A percentile compares a stretch with the other conserved stretches of the same genome.
Evolutionary conservation across 257 asterid species (phyloP).

Genomic region (Solanum pinnatisectum): DNA sequence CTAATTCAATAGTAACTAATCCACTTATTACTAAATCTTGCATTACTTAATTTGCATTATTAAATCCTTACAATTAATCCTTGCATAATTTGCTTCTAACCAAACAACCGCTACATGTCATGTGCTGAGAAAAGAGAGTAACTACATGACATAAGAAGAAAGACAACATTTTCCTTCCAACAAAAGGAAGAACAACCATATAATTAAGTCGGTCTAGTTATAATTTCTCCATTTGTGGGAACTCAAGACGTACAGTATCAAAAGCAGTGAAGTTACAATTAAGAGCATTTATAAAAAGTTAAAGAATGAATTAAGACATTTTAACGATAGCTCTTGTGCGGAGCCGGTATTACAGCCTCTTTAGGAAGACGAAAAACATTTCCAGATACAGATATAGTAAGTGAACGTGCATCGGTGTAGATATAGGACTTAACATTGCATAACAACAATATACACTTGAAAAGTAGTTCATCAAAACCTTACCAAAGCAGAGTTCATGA

Average conservation of each 20-base stretch:
- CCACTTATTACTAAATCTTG: not conserved
- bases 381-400: not conserved
- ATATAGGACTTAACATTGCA: not conserved
- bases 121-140: not conserved
- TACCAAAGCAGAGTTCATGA: constrained; percentile 92
- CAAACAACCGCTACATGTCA: not conserved
- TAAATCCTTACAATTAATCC: not conserved
- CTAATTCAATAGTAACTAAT: not conserved
- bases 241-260: not conserved
- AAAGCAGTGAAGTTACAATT: not conserved
- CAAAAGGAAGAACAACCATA: not conserved
- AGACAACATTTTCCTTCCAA: not conserved
- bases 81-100: not conserved
- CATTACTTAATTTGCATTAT: not conserved
- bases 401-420: not conserved
- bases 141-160: not conserved
- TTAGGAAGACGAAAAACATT: not conserved
- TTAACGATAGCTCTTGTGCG: not conserved
- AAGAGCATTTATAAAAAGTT: not conserved
- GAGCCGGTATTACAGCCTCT: not conserved
- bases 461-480: constrained; percentile 20
- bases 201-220: not conserved
- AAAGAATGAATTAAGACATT: not conserved
- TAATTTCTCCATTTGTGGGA: not conserved
- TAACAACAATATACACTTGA: not conserved